phyloP scores from a whole-genome alignment of 1,139 yeast species.

The Pichia cactophila region DNA sequence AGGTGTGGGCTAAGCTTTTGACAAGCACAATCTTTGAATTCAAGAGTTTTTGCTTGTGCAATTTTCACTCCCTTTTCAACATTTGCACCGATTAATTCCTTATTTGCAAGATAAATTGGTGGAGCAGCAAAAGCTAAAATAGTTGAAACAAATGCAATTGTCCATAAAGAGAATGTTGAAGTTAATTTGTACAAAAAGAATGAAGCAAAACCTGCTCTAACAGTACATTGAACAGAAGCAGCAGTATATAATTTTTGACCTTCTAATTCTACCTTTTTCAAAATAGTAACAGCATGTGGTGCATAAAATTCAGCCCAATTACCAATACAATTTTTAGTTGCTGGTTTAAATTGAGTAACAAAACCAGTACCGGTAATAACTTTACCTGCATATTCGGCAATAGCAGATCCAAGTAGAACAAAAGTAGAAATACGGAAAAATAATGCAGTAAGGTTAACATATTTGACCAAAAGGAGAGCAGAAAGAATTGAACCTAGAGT shows the following conservation, averaged over 20 bases:
- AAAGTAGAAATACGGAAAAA: constrained; percentile 45
- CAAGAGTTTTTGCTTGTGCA: constrained; percentile 50
- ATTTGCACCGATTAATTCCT: constrained; percentile 73
- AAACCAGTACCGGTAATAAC: constrained; percentile 64
- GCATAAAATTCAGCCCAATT: constrained; percentile 34
- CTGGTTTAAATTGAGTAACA: constrained; percentile 58
- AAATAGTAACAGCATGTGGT: constrained; percentile 39
- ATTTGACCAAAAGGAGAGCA: constrained; percentile 56
- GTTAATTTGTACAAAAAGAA: constrained; percentile 67
- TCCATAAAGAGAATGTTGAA: constrained; percentile 68
- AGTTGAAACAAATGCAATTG: constrained; percentile 50
- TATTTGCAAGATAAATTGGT: constrained; percentile 62
- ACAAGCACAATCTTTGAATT: constrained; percentile 43
- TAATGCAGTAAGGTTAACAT: constrained; percentile 61
- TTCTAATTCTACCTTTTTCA: constrained; percentile 39
- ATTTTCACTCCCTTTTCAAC: constrained; percentile 49
- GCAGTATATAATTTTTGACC: constrained; percentile 58
- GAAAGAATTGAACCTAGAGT: constrained; percentile 60
- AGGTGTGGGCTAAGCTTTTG: constrained; percentile 43
- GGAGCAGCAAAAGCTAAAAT: constrained; percentile 71
- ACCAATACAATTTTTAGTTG: constrained; percentile 29
- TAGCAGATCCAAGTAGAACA: constrained; percentile 49
- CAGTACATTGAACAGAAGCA: constrained; percentile 58
- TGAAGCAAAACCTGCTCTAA: constrained; percentile 62
- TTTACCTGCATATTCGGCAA: constrained; percentile 63